A percentile compares a stretch with the other conserved stretches of the same genome.
phyloP scores from a whole-genome alignment of 352 stramenopile species.

The Phytophthora cryptogea region DNA sequence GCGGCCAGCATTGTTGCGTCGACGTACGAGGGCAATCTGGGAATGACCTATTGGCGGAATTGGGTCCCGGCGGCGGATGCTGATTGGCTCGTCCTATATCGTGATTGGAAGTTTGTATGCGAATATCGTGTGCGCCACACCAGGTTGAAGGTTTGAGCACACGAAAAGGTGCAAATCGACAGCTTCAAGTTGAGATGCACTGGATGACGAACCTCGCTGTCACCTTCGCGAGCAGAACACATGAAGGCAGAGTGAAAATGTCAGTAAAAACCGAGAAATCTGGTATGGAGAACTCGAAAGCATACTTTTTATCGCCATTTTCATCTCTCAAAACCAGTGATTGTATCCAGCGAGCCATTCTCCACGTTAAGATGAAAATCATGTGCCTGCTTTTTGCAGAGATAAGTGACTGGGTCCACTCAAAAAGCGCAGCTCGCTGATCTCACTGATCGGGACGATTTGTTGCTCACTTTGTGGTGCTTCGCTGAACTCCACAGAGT shows the following conservation, averaged over 20 bases:
- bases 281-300: too few species aligned
- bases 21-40: slow-evolving; percentile 23
- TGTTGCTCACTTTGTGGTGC: slow-evolving; percentile 16
- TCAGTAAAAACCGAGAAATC: too few species aligned
- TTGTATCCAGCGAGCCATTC: too few species aligned
- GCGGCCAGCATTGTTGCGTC: slow-evolving; percentile 34
- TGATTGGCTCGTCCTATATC: slow-evolving; percentile 43
- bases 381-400: slow-evolving; percentile 17
- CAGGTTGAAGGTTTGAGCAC: slow-evolving; percentile 26
- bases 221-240: too few species aligned
- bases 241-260: too few species aligned
- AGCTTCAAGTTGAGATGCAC: slow-evolving; percentile 12
- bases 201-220: too few species aligned
- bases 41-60: slow-evolving; percentile 10
- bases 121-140: slow-evolving; percentile 4
- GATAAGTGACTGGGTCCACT: slow-evolving; percentile 38
- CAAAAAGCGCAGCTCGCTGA: slow-evolving; percentile 62
- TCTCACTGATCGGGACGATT: slow-evolving; percentile 29
- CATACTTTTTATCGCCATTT: too few species aligned
- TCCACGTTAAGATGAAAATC: too few species aligned
- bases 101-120: slow-evolving; percentile 35
- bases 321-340: too few species aligned
- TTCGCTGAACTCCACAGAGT: slow-evolving; percentile 16
- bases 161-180: slow-evolving; percentile 7
- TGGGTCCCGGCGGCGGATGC: slow-evolving; percentile 5